Base-by-base conservation (phyloP, 495 filamentous ascomycete species). In the Aspergillus heteromorphus region DNA sequence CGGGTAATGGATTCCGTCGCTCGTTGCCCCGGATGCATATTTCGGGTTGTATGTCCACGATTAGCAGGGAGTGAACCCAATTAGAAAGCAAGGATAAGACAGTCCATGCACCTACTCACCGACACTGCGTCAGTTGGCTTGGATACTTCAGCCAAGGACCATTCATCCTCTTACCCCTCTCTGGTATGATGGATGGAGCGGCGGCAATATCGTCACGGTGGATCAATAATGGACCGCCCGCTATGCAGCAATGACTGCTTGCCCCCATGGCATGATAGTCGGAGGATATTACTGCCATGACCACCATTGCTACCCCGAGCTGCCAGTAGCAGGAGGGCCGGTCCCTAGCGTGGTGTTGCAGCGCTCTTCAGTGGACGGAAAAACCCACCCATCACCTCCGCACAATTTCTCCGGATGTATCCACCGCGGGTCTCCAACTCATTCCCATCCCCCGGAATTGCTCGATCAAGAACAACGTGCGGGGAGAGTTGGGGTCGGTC, bases 381-480 rank as follows among this genome's bases (percentile, higher is more conserved):
- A 47, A 47, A 27, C 43, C 43, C 43, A 27, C 43, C 21, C 34
- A 29, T 17, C 43, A 29, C 43, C 43, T 47, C 43, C 43, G 43
- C 43, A 25, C 43, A 47, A 47, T 47, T 47, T 47, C 43, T 47
- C 43, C 43, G 43, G 43, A 47, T 29, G 43, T 47, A 47, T 27
- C 43, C 43, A 47, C 43, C 34, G 34, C 1, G 34, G 6, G 11
- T 13, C 34, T 38, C 34, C 34, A 38, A 38, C 34, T 38, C 34
- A 38, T 13, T 38, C 10, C 34, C 20, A 27, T 47, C 43, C 43
- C 43, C 43, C 43, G 23, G 43, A 47, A 47, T 47, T 47, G 43
- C 43, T 47, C 10, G 43, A 47, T 47, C 23, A 25, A 47, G 43
- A n/a, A 29, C 21, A 47, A 7, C 21, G 43, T 29, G 43, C 43